phyloP scores from a whole-genome alignment of 805 yeast genomes.

The Zygotorulaspora chibaensis region DNA sequence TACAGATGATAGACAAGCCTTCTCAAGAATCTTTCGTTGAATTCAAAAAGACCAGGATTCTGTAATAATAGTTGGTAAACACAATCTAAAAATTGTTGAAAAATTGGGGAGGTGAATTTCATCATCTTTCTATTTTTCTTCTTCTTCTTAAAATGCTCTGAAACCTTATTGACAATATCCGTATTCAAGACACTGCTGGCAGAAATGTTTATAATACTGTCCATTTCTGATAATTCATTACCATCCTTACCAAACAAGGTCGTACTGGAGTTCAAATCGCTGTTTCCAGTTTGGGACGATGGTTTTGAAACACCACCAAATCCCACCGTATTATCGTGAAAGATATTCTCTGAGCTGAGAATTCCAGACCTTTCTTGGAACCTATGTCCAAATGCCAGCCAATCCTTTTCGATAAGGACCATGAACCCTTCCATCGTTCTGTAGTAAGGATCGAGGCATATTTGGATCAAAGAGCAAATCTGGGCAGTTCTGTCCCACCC shows the following conservation, averaged over 20 bases:
- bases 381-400: slow-evolving; percentile 92
- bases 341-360: slow-evolving; percentile 50
- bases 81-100: slow-evolving; percentile 90
- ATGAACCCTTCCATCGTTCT: slow-evolving; percentile 87
- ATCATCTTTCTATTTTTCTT: slow-evolving; percentile 35
- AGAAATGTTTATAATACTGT: slow-evolving; percentile 4
- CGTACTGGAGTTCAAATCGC: slow-evolving; percentile 16
- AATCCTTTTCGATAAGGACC: slow-evolving; percentile 83
- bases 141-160: slow-evolving; percentile 46
- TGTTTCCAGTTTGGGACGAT: slow-evolving; percentile 7
- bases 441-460: slow-evolving; percentile 86
- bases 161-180: slow-evolving; percentile 45
- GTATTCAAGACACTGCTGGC: slow-evolving; percentile 33
- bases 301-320: slow-evolving; percentile 10
- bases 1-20: slow-evolving; percentile 81
- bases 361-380: slow-evolving; percentile 82
- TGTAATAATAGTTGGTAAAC: slow-evolving; percentile 75
- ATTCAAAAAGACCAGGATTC: slow-evolving; percentile 72
- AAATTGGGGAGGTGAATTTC: slow-evolving; percentile 79
- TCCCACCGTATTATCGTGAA: slow-evolving; percentile 38
- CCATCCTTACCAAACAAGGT: slow-evolving; percentile 19
- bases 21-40: slow-evolving; percentile 81
- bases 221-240: slow-evolving; percentile 12
- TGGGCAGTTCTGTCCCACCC: slow-evolving; percentile 99
- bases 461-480: slow-evolving; percentile 72